Percentiles rank a stretch among this genome's conserved stretches.
phyloP scores from a whole-genome alignment of 106 monocot species.

The Dendrobium chrysotoxum region DNA sequence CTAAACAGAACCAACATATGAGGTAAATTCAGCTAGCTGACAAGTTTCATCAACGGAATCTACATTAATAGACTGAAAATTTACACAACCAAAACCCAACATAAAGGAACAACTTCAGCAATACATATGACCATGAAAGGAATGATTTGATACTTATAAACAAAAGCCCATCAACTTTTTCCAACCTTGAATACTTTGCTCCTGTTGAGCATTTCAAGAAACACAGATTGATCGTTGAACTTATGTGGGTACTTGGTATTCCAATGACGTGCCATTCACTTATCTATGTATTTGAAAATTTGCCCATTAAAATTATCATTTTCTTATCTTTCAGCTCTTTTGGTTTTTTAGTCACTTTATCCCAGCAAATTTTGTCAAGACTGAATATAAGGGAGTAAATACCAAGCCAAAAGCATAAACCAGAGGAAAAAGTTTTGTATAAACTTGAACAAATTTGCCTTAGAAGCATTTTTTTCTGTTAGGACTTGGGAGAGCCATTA shows the following conservation, averaged over 20 bases:
- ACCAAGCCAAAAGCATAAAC: background rate
- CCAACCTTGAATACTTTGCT: background rate
- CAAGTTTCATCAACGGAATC: background rate
- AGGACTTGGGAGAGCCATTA: background rate
- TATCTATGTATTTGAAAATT: background rate
- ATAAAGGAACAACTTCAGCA: background rate
- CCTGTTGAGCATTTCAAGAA: background rate
- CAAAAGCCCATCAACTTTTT: background rate
- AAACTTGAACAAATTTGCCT: background rate
- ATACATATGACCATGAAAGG: background rate
- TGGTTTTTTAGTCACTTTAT: background rate
- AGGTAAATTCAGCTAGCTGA: background rate
- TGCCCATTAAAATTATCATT: background rate
- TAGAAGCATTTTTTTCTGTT: background rate
- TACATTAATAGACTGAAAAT: background rate
- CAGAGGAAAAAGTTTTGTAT: background rate
- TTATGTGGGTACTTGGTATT: background rate
- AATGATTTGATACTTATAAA: background rate
- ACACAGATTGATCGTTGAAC: background rate
- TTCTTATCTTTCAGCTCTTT: background rate
- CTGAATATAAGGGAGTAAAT: background rate
- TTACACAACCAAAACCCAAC: background rate
- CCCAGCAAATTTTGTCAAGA: too few relatives aligned
- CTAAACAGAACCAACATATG: background rate
- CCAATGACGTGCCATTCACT: background rate